Evolutionary conservation across 371 early-diverging fungal genomes (phyloP), one percentile per base, ranked within the genome.

Genomic region (Rhizopus sp.): DNA sequence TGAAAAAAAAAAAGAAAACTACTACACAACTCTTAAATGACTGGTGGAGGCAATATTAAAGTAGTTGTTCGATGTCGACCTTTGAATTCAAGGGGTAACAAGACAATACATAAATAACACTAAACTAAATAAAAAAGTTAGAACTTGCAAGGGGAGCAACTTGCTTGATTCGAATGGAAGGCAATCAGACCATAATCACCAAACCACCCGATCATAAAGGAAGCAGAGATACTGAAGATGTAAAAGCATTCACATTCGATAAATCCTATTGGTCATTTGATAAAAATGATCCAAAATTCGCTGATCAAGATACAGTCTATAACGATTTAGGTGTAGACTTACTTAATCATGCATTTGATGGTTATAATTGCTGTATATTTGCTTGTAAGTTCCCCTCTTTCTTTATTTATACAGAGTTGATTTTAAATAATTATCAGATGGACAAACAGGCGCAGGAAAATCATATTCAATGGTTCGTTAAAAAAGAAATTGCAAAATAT

Each of bases 331-430:
- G 94, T 13, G 77, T 72, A 39, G 88, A 88, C 16, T 69, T 96
- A 16, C 68, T 94, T n/a, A 84, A 91, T 57, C 95, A 96, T 63
- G 91, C 95, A 1, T 89, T 94, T 60, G 84, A 81, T 31, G 94
- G 94, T 31, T 94, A 93, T 72, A 92, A 93, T 68, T 87, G 89
- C 55, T 91, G 91, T 73, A 91, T 94, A 31, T 89, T 93, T 68
- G 95, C 93, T 35, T 94, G 87, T 88, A 83, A 74, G 29, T 32
- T 15, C 7, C 6, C 46, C 7, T 1, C 46, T 32, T 17, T n/a
- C 15, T 44, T 13, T 9, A 15, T 44, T 16, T 33, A 44, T 34
- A 37, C 3, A 10, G 33, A 42, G 29, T 2, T 48, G 29, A 31
- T 38, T 51, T 42, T 30, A n/a, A 8, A 9, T n/a, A 1, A 7